Percentiles rank a stretch among this genome's conserved stretches.
These are phyloP conservation scores for Fusarium sp. DNA, from an alignment of 2,329 filamentous ascomycete species.

Conservation along the genomic window DNA sequence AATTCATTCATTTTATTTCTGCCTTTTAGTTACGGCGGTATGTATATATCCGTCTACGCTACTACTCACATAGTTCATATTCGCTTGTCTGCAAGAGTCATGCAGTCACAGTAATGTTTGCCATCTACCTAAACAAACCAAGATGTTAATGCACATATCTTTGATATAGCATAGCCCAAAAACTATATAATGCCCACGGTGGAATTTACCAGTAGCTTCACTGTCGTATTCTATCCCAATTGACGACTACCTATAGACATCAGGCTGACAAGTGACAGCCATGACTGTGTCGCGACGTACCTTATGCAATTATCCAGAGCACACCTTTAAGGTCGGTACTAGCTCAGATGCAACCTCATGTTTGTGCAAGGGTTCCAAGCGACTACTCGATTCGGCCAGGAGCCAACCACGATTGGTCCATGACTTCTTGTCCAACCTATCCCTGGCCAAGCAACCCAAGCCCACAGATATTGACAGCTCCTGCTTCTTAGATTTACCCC, in stretches of 20 bases:
- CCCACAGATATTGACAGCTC: constrained; percentile 33
- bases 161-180: too few species aligned
- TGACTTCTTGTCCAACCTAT: constrained; percentile 26
- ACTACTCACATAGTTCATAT: constrained; percentile 22
- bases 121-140: neutral
- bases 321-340: neutral
- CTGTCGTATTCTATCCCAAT: too few species aligned
- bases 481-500: constrained; percentile 21
- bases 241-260: neutral
- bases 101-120: neutral
- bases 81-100: neutral
- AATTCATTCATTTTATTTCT: constrained; percentile 3
- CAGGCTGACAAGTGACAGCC: neutral
- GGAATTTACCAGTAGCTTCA: too few species aligned
- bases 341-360: constrained; percentile 8
- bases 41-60: constrained; percentile 35
- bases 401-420: constrained; percentile 39
- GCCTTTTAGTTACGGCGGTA: constrained; percentile 26
- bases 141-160: too few species aligned
- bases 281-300: neutral
- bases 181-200: too few species aligned
- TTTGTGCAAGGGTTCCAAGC: constrained; percentile 35
- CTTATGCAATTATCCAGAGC: constrained; percentile 24
- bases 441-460: constrained; percentile 38
- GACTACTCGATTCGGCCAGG: constrained; percentile 44